phyloP scores from a whole-genome alignment of 768 basidiomycete species.

The Lepiota venenata region DNA sequence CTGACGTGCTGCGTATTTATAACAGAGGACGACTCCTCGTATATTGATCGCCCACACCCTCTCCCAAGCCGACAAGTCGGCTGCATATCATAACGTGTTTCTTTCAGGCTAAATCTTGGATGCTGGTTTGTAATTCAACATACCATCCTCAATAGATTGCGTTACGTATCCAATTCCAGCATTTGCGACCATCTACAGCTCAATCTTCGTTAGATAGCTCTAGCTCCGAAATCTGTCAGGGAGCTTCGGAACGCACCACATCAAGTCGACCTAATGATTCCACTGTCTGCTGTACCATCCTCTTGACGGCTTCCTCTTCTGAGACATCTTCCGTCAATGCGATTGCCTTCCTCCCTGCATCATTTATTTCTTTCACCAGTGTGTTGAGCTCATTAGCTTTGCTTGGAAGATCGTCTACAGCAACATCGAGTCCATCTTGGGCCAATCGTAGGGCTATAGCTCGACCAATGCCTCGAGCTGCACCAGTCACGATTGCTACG shows the following conservation, averaged over 20 bases:
- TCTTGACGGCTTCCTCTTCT: conserved; percentile 37
- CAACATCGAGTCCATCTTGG: no score
- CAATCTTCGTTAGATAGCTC: neutral
- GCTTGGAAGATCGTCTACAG: conserved; percentile 39
- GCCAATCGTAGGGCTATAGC: conserved; percentile 44
- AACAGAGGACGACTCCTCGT: conserved; percentile 57
- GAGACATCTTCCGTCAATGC: conserved; percentile 34
- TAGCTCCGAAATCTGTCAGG: neutral
- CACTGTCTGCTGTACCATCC: conserved; percentile 31
- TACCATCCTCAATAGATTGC: neutral
- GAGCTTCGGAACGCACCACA: conserved; percentile 41
- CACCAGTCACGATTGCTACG: conserved; percentile 34
- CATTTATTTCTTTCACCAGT: no score
- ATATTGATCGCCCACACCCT: conserved; percentile 46
- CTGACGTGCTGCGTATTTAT: conserved; percentile 58
- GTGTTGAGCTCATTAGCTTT: no score
- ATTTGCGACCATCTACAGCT: conserved; percentile 11
- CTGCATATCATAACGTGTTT: conserved; percentile 16
- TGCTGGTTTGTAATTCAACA: neutral
- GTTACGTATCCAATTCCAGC: neutral
- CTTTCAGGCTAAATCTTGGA: neutral
- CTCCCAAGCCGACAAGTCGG: conserved; percentile 35
- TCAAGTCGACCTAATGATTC: conserved; percentile 40
- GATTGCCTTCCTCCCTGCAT: conserved; percentile 21
- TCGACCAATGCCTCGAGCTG: conserved; percentile 44